Percentiles rank a stretch among this genome's conserved stretches.
These are phyloP conservation scores for Rhododendron griersonianum DNA, from an alignment of 148 eudicot genomes.

Conservation along the genomic window DNA sequence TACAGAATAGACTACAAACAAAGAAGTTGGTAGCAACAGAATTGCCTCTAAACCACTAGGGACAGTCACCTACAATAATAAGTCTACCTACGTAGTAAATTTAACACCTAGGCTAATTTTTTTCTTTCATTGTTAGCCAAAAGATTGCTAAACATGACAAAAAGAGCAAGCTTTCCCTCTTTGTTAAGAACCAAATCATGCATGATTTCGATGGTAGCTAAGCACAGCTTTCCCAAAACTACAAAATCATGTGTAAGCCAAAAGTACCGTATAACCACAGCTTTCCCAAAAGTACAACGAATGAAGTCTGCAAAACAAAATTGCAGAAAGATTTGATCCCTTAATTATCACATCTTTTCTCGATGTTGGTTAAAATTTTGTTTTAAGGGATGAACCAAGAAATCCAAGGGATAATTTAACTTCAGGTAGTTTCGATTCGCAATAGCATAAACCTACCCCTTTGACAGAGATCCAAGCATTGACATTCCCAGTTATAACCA, in stretches of 20 bases:
- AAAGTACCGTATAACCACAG: background rate
- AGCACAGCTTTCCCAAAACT: conserved; percentile 1
- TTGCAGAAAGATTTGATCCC: background rate
- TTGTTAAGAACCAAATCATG: background rate
- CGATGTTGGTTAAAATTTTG: background rate
- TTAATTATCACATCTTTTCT: background rate
- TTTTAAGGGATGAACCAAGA: background rate
- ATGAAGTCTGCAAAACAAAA: background rate
- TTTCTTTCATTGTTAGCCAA: background rate
- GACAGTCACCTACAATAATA: too few species aligned
- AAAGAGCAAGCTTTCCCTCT: background rate
- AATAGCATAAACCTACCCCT: background rate
- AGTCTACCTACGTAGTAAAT: background rate
- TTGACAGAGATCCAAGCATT: background rate
- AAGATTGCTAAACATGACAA: background rate
- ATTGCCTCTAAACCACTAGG: too few species aligned
- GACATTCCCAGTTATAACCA: background rate
- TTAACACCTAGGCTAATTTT: background rate
- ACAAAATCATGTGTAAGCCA: background rate
- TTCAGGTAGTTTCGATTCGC: background rate
- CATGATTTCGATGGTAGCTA: background rate
- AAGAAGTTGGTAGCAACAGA: too few species aligned
- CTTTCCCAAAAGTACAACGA: background rate
- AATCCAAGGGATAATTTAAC: background rate
- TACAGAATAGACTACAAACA: background rate